These are phyloP conservation scores for Penicillium expansum DNA, from an alignment of 2,329 filamentous ascomycete species.

Conservation along the genomic window DNA sequence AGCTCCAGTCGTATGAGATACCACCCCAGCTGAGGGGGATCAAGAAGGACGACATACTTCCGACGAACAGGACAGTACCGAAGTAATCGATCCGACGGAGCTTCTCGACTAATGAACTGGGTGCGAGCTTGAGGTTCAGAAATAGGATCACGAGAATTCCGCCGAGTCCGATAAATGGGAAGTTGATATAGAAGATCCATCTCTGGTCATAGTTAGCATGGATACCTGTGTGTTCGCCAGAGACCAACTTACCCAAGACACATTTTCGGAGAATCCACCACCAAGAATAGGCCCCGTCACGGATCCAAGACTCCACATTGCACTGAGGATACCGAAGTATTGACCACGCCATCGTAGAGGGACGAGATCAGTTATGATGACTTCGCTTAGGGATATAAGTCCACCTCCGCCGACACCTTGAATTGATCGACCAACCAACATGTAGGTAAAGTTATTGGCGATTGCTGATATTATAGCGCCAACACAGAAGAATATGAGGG, in stretches of 20 bases:
- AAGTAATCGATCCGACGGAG: constrained; percentile 60
- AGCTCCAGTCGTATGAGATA: constrained; percentile 63
- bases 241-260: constrained; percentile 34
- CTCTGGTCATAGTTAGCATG: constrained; percentile 17
- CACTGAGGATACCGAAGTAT: constrained; percentile 42
- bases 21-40: constrained; percentile 65
- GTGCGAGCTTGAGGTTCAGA: constrained; percentile 51
- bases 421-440: constrained; percentile 48
- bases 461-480: constrained; percentile 46
- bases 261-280: constrained; percentile 41
- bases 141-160: constrained; percentile 44
- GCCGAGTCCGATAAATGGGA: constrained; percentile 35
- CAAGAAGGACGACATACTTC: constrained; percentile 57
- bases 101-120: constrained; percentile 49
- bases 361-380: constrained; percentile 46
- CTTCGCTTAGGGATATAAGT: constrained; percentile 44
- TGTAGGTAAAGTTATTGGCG: constrained; percentile 43
- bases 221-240: neutral
- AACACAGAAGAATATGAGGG: constrained; percentile 45
- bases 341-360: constrained; percentile 41
- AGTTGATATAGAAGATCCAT: constrained; percentile 41
- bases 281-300: constrained; percentile 44
- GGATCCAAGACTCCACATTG: constrained; percentile 42
- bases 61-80: constrained; percentile 61
- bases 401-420: constrained; percentile 49